Conservation (phyloP, 78 protist genomes). For the Dictyostelium purpureum region DNA sequence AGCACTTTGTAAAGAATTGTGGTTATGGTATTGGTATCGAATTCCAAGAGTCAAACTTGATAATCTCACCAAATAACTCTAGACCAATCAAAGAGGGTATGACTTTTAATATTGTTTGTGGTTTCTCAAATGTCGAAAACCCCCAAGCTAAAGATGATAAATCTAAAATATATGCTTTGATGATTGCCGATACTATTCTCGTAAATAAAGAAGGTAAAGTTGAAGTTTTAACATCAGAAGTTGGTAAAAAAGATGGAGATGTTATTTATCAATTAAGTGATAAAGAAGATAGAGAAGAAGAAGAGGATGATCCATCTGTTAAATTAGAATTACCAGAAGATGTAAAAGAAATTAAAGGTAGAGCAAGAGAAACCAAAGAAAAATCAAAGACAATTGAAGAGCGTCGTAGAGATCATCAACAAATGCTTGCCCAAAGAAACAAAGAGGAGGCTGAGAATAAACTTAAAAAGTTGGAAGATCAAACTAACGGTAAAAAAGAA, state of each 20-base stretch:
- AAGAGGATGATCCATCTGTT: conserved; percentile 9
- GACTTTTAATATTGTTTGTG: conserved; percentile 82
- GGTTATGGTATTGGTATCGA: conserved; percentile 89
- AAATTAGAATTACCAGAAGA: conserved; percentile 52
- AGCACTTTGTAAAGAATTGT: conserved; percentile 43
- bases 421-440: conserved; percentile 19
- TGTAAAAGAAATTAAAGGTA: conserved; percentile 39
- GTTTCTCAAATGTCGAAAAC: conserved; percentile 66
- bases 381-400: conserved; percentile 19
- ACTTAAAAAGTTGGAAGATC: background rate
- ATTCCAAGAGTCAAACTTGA: conserved; percentile 53
- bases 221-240: conserved; percentile 35
- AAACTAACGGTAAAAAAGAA: background rate
- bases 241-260: conserved; percentile 33
- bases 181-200: conserved; percentile 85
- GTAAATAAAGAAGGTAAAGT: conserved; percentile 63
- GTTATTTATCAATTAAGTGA: conserved; percentile 50
- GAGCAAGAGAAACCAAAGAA: conserved; percentile 38
- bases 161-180: conserved; percentile 26
- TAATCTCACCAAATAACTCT: conserved; percentile 47
- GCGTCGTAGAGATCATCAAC: conserved; percentile 48
- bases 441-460: conserved; percentile 49
- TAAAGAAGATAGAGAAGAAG: conserved; percentile 3
- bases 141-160: conserved; percentile 16
- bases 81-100: conserved; percentile 73